These are phyloP conservation scores for Exidia glandulosa DNA, from an alignment of 768 basidiomycete species.

Conservation along the genomic window DNA sequence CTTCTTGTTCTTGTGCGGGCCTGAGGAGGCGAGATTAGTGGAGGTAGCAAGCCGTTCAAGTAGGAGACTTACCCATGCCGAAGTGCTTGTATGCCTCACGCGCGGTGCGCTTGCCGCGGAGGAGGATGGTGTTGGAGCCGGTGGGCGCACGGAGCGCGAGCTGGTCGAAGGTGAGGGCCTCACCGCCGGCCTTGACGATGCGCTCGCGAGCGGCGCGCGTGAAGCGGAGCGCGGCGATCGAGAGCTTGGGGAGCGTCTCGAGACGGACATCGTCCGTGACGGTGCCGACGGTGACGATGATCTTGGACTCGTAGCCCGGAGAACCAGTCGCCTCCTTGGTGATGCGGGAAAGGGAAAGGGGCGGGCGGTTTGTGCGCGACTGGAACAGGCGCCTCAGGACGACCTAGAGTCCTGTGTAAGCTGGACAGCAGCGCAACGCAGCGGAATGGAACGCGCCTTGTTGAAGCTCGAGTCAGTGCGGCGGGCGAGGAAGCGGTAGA, in stretches of 20 bases:
- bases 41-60: neutral
- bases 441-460: slow-evolving; percentile 43
- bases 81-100: slow-evolving; percentile 97
- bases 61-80: slow-evolving; percentile 64
- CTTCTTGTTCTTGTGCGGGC: slow-evolving; percentile 97
- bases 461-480: slow-evolving; percentile 94
- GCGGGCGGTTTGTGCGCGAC: slow-evolving; percentile 94
- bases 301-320: slow-evolving; percentile 62
- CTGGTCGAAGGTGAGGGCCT: slow-evolving; percentile 90
- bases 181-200: slow-evolving; percentile 91
- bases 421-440: neutral
- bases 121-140: slow-evolving; percentile 86
- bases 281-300: slow-evolving; percentile 81
- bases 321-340: slow-evolving; percentile 65
- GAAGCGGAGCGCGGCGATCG: slow-evolving; percentile 91
- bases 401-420: slow-evolving; percentile 34
- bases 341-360: slow-evolving; percentile 89
- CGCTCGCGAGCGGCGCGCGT: slow-evolving; percentile 87
- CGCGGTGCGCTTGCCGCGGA: slow-evolving; percentile 86
- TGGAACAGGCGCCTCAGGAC: slow-evolving; percentile 95
- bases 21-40: slow-evolving; percentile 15
- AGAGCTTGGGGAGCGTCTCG: slow-evolving; percentile 74
- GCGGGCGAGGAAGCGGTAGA: slow-evolving; percentile 97
- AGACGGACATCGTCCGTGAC: slow-evolving; percentile 95
- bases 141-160: slow-evolving; percentile 91